Percentiles rank a stretch among this genome's conserved stretches.
Evolutionary conservation across 2,329 filamentous ascomycete species (phyloP).

Genomic region (Trichoderma lentiforme): DNA sequence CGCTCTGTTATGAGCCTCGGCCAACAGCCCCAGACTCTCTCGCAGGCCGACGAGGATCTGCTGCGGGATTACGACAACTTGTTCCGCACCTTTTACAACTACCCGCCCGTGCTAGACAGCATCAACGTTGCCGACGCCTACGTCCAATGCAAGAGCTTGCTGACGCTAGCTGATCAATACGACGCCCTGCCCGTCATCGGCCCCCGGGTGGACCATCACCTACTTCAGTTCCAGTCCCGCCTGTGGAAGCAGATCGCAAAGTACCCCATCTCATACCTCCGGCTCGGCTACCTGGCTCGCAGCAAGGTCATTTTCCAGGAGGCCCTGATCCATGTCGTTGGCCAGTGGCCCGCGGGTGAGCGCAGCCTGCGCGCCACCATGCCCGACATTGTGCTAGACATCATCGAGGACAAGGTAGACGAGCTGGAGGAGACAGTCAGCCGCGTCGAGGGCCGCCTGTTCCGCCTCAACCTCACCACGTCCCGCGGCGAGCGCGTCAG

Average conservation of each 20-base stretch:
- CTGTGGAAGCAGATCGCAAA: constrained; percentile 97
- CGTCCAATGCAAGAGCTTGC: constrained; percentile 86
- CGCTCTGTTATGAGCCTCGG: constrained; percentile 81
- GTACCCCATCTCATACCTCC: constrained; percentile 88
- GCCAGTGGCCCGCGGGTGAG: constrained; percentile 83
- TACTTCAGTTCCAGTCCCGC: constrained; percentile 84
- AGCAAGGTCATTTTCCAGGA: constrained; percentile 83
- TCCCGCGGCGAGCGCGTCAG: constrained; percentile 77
- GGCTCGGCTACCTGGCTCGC: constrained; percentile 80
- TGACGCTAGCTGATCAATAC: constrained; percentile 90
- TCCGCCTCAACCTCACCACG: constrained; percentile 75
- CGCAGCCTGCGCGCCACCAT: constrained; percentile 71
- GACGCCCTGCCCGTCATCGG: constrained; percentile 86
- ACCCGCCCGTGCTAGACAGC: constrained; percentile 74
- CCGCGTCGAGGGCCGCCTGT: constrained; percentile 76
- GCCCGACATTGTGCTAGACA: constrained; percentile 73
- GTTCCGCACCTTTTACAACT: constrained; percentile 94
- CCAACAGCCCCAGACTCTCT: constrained; percentile 43
- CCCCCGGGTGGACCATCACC: constrained; percentile 86
- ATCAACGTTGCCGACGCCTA: constrained; percentile 91
- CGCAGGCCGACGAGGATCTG: constrained; percentile 66
- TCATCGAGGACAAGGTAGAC: constrained; percentile 93
- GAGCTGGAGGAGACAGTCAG: constrained; percentile 81
- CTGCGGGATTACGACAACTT: constrained; percentile 93
- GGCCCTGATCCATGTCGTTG: constrained; percentile 88